phyloP scores from a whole-genome alignment of 2,329 filamentous ascomycete genomes.

The Clarireedia sp. region DNA sequence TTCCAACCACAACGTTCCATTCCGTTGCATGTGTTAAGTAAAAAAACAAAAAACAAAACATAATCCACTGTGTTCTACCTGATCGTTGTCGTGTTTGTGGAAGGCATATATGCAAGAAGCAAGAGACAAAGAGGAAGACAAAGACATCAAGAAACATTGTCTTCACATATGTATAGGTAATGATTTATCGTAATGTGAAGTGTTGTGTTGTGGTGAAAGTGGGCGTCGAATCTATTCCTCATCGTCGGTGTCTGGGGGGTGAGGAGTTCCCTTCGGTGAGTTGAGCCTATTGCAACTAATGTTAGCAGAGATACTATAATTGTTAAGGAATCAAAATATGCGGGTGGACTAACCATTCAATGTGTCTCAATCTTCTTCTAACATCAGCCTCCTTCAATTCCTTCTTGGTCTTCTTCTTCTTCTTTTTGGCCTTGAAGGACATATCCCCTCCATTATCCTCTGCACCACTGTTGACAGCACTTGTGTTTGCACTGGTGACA shows the following conservation, averaged over 20 bases:
- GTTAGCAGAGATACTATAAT: conserved; percentile 23
- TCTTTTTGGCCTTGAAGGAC: conserved; percentile 85
- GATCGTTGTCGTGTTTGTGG: no score
- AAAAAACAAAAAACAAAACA: no score
- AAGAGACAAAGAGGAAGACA: no score
- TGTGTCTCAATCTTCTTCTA: conserved; percentile 77
- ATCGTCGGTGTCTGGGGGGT: conserved; percentile 28
- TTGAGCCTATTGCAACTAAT: conserved; percentile 22
- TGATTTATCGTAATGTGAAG: no score
- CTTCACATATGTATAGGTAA: no score
- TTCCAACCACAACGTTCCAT: no score
- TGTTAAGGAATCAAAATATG: conserved; percentile 46
- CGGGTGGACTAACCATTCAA: conserved; percentile 49
- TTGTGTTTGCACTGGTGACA: conserved; percentile 49
- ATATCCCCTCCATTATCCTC: conserved; percentile 69
- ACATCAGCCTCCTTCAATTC: conserved; percentile 91
- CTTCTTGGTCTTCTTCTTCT: conserved; percentile 98
- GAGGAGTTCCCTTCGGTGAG: conserved; percentile 30
- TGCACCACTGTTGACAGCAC: conserved; percentile 67
- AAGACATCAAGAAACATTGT: no score
- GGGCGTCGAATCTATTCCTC: conserved; percentile 17
- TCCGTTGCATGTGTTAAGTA: no score
- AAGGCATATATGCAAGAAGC: no score
- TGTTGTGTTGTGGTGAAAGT: no score
- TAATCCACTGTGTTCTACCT: no score